Percentiles rank a stretch among this genome's conserved stretches.
phyloP scores from a whole-genome alignment of 2,329 filamentous ascomycete genomes.

The Cladorrhinum sp. region DNA sequence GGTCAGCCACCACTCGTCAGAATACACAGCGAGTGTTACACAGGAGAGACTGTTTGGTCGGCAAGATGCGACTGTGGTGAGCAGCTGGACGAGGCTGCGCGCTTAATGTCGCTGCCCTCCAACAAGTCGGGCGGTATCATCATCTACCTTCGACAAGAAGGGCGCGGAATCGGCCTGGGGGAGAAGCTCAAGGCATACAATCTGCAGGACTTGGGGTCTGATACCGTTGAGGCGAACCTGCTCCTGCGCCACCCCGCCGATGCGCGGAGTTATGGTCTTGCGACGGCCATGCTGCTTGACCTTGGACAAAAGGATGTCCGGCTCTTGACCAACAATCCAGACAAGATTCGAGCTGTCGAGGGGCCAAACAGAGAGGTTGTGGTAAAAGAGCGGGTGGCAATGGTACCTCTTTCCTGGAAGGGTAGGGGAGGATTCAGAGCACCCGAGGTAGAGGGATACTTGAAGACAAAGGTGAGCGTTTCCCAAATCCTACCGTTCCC shows the following conservation, averaged over 20 bases:
- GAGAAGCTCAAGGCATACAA: slow-evolving; percentile 99
- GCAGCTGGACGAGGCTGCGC: slow-evolving; percentile 92
- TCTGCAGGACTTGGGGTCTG: slow-evolving; percentile 91
- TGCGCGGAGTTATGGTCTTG: slow-evolving; percentile 91
- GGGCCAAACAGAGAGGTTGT: slow-evolving; percentile 83
- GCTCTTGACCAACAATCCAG: slow-evolving; percentile 92
- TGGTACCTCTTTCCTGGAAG: slow-evolving; percentile 94
- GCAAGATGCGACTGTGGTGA: slow-evolving; percentile 97
- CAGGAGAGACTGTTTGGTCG: slow-evolving; percentile 97
- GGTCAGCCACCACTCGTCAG: slow-evolving; percentile 70
- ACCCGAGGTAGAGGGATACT: slow-evolving; percentile 86
- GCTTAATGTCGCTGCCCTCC: slow-evolving; percentile 77
- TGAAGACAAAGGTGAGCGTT: slow-evolving; percentile 79
- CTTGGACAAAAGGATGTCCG: slow-evolving; percentile 75
- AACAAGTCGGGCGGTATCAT: slow-evolving; percentile 76
- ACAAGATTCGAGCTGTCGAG: slow-evolving; percentile 93
- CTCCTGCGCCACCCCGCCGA: slow-evolving; percentile 89
- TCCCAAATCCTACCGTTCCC: not conserved
- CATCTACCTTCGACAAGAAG: slow-evolving; percentile 93
- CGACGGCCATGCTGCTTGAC: slow-evolving; percentile 89
- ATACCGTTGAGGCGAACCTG: slow-evolving; percentile 95
- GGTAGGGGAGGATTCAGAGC: slow-evolving; percentile 80
- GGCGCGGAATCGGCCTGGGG: slow-evolving; percentile 87
- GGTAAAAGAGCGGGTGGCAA: slow-evolving; percentile 86
- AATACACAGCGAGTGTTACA: slow-evolving; percentile 98